Conservation (phyloP, 345 rosid genomes). For the Cardiospermum halicacabum region DNA sequence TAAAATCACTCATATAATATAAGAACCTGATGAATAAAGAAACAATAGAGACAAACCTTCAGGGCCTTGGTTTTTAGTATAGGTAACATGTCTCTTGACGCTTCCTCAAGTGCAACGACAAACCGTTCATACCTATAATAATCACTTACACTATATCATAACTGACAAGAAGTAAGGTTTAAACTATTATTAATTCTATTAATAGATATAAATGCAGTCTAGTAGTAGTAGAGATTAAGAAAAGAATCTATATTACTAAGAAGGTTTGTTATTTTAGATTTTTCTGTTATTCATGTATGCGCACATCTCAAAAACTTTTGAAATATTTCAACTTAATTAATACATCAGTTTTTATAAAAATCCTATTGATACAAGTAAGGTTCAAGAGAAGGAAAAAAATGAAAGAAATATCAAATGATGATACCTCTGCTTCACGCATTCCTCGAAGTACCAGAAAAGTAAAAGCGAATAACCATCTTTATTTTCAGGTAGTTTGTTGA, state of each 20-base stretch:
- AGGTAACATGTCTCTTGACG: constrained; percentile 87
- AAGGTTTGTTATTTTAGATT: no score
- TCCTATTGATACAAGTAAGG: no score
- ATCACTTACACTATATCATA: not conserved
- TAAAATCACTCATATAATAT: not conserved
- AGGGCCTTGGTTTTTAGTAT: constrained; percentile 79
- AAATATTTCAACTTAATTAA: no score
- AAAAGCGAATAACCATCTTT: constrained; percentile 93
- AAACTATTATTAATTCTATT: not conserved
- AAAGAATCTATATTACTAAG: no score
- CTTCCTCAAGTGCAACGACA: constrained; percentile 80
- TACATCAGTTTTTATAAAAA: no score
- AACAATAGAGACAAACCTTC: constrained; percentile 45
- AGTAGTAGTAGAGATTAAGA: no score
- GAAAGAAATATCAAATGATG: not conserved
- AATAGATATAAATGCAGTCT: no score
- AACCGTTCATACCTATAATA: constrained; percentile 74
- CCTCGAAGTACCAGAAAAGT: constrained; percentile 97
- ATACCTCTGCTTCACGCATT: constrained; percentile 92
- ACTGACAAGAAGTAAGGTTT: not conserved
- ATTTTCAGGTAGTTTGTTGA: constrained; percentile 63
- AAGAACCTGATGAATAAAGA: not conserved
- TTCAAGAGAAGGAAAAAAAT: not conserved
- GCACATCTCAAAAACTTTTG: no score
- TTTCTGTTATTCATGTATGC: no score